Evolutionary conservation across 148 eudicot genomes (phyloP), one percentile per base, ranked within the genome.

Genomic region (Bassia scoparia): DNA sequence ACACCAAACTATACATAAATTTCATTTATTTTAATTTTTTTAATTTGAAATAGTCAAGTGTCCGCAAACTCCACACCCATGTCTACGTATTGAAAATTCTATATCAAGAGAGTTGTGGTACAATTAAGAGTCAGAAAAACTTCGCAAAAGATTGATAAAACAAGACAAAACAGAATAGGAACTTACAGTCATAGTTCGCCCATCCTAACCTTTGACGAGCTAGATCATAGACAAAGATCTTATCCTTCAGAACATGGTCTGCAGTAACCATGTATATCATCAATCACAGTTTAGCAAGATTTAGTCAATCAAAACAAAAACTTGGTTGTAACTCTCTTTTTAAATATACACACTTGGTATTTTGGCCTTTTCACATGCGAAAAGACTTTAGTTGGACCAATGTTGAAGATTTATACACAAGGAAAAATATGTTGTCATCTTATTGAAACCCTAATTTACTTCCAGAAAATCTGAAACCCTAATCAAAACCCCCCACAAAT

Each of bases 171-270:
- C 7, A 18, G 31, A 43, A 41, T 26, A 8, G 68, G 11, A 24
- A 87, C 98, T 89, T 85, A 95, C 98, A 95, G 81, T 95, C 98
- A 59, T 94, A 94, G 81, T 83, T 87, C 50, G 83, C 90, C 98
- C 98, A 94, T 83, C 98, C 98, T 50, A 94, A 76, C 72, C 97
- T 86, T 64, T 94, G 97, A 72, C 85, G 81, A 79, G 84, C 97
- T 83, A 94, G 69, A 81, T 94, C 98, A 63, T 94, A 94, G 1
- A 94, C 93, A 49, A 94, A 72, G 20, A 87, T 81, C 68, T 89
- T 91, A 84, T 95, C 96, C 79, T 95, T 89, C 68, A 95, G 74
- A 66, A 95, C 96, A 62, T 91, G 93, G 76, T 95, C 98, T 95
- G 89, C 82, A 63, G 2, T 14, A 41, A 44, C 48, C 23, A 65